Evolutionary conservation across 2,329 filamentous ascomycete genomes (phyloP).

Genomic region (Ophiostoma himal-ulmi): DNA sequence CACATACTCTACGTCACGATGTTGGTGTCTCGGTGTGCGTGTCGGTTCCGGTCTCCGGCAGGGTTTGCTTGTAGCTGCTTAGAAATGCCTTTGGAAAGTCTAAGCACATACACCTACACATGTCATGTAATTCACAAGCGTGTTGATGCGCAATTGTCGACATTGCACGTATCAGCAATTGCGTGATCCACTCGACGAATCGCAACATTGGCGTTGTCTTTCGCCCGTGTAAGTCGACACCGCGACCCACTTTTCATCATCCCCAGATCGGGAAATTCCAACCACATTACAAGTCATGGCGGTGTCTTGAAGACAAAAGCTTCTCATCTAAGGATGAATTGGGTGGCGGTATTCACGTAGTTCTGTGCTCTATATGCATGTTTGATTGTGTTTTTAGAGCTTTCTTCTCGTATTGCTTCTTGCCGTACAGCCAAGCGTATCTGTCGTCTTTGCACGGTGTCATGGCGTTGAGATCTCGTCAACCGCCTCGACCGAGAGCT

Average conservation of each 20-base stretch:
- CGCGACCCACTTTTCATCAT: not conserved
- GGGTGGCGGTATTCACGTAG: not conserved
- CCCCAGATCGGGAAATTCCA: not conserved
- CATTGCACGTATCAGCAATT: constrained; percentile 4
- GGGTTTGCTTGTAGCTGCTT: not conserved
- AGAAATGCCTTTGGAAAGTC: not conserved
- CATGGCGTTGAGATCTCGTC: not conserved
- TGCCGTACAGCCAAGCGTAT: not conserved
- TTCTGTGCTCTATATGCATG: not conserved
- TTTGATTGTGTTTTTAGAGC: too few species aligned
- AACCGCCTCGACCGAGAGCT: not conserved
- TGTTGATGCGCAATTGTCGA: not conserved
- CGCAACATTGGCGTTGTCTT: constrained; percentile 3
- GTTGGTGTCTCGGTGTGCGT: not conserved
- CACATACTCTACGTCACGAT: not conserved
- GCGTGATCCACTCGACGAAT: constrained; percentile 8
- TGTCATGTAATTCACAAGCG: not conserved
- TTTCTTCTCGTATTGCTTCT: not conserved
- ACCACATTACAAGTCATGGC: not conserved
- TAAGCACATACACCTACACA: not conserved
- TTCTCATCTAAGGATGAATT: not conserved
- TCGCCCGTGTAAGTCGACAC: constrained; percentile 12
- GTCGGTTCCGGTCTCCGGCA: not conserved
- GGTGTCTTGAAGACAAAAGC: not conserved
- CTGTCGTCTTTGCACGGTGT: not conserved